These are phyloP conservation scores for Rhododendron molle DNA, from an alignment of 148 eudicot species.

Conservation along the genomic window DNA sequence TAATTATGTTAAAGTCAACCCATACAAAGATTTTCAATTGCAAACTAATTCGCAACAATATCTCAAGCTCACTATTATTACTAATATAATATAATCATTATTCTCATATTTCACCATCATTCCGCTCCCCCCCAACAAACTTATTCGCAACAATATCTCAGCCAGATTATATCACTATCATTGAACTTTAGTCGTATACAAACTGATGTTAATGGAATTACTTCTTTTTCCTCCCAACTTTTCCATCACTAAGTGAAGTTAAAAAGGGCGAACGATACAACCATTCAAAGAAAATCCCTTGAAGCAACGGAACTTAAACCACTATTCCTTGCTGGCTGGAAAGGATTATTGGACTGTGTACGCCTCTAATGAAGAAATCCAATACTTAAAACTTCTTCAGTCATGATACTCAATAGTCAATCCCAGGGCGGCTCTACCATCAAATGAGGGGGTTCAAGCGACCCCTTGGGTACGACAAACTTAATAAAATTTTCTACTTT, in stretches of 20 bases:
- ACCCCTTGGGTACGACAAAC: too few relatives aligned
- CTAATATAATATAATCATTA: not conserved
- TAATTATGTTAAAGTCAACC: not conserved
- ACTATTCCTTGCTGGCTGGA: not conserved
- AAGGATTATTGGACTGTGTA: not conserved
- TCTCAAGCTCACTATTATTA: not conserved
- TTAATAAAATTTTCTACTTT: too few relatives aligned
- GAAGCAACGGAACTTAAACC: not conserved
- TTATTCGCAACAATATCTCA: too few relatives aligned
- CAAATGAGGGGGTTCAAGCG: too few relatives aligned
- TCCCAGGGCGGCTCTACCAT: too few relatives aligned
- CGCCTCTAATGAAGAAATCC: not conserved
- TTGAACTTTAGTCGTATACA: not conserved
- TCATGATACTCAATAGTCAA: not conserved
- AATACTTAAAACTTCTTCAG: not conserved
- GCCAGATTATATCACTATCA: too few relatives aligned
- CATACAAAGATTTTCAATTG: not conserved
- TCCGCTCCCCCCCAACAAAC: not conserved
- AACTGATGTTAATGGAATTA: not conserved
- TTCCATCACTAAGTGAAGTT: not conserved
- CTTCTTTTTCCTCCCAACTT: not conserved
- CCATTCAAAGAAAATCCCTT: not conserved
- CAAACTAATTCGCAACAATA: not conserved
- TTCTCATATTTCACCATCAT: not conserved
- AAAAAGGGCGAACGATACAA: not conserved